Evolutionary conservation across 768 basidiomycete species (phyloP).

Genomic region (Pleurotus salmoneostramineus): DNA sequence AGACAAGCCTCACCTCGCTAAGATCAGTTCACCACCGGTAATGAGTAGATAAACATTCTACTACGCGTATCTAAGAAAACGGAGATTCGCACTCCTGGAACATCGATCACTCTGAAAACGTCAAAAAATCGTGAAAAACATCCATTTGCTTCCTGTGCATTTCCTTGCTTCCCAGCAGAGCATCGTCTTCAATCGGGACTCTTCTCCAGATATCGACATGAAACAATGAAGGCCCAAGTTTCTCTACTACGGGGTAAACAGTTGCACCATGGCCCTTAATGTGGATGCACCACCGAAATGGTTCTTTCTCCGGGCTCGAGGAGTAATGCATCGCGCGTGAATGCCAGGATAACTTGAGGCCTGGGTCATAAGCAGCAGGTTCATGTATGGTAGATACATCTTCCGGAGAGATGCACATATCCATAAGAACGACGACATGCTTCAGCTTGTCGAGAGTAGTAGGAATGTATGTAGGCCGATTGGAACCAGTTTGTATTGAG

Average conservation of each 20-base stretch:
- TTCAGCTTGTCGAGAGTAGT: not conserved
- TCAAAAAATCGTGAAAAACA: too few species aligned
- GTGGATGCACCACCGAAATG: not conserved
- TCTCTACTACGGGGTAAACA: not conserved
- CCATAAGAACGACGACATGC: constrained; percentile 7
- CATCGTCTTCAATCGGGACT: too few species aligned
- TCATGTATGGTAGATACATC: not conserved
- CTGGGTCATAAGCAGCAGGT: not conserved
- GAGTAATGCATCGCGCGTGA: not conserved
- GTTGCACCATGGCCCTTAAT: not conserved
- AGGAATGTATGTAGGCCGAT: not conserved
- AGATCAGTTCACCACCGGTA: too few species aligned
- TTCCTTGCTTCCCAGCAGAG: too few species aligned
- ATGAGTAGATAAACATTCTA: too few species aligned
- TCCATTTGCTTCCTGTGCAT: too few species aligned
- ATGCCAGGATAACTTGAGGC: not conserved
- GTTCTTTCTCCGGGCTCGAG: not conserved
- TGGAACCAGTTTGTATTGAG: not conserved
- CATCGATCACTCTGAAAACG: too few species aligned
- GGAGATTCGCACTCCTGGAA: too few species aligned
- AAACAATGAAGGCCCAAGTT: not conserved
- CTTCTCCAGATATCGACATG: too few species aligned
- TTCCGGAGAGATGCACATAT: not conserved
- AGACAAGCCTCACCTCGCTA: too few species aligned
- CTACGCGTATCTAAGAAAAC: too few species aligned